These are phyloP conservation scores for Trapa incisa DNA, from an alignment of 345 rosid genomes.

Conservation along the genomic window DNA sequence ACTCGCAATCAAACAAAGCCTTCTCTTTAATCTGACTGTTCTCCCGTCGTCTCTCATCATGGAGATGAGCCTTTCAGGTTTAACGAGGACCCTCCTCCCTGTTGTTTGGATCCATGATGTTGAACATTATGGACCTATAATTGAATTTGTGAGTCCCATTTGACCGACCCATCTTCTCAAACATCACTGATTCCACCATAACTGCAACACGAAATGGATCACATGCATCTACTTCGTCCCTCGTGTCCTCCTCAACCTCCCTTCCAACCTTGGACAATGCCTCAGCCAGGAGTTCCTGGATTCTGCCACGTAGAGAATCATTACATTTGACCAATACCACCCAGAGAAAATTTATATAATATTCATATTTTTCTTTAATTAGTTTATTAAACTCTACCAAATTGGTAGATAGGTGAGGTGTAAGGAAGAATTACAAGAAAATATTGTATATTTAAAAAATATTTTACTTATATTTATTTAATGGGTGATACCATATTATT, in stretches of 20 bases:
- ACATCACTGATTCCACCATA: slow-evolving; percentile 70
- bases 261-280: slow-evolving; percentile 60
- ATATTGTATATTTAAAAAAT: too few relatives aligned
- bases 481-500: too few relatives aligned
- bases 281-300: slow-evolving; percentile 63
- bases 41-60: slow-evolving; percentile 62
- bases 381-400: too few relatives aligned
- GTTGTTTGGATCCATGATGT: slow-evolving; percentile 73
- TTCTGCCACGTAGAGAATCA: slow-evolving; percentile 71
- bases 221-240: slow-evolving; percentile 37
- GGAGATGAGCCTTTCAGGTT: slow-evolving; percentile 58
- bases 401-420: too few relatives aligned
- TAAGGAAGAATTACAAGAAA: too few relatives aligned
- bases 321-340: slow-evolving; percentile 54
- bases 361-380: too few relatives aligned
- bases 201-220: slow-evolving; percentile 88
- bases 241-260: slow-evolving; percentile 50
- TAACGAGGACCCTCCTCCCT: slow-evolving; percentile 78
- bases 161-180: slow-evolving; percentile 70
- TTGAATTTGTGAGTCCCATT: slow-evolving; percentile 77
- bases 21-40: slow-evolving; percentile 67
- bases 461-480: too few relatives aligned
- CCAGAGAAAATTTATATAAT: slow-evolving; percentile 7
- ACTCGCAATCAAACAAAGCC: slow-evolving; percentile 66
- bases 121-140: slow-evolving; percentile 93